phyloP scores from a whole-genome alignment of 1,284 basidiomycete species.

The Trichosporon asahii region DNA sequence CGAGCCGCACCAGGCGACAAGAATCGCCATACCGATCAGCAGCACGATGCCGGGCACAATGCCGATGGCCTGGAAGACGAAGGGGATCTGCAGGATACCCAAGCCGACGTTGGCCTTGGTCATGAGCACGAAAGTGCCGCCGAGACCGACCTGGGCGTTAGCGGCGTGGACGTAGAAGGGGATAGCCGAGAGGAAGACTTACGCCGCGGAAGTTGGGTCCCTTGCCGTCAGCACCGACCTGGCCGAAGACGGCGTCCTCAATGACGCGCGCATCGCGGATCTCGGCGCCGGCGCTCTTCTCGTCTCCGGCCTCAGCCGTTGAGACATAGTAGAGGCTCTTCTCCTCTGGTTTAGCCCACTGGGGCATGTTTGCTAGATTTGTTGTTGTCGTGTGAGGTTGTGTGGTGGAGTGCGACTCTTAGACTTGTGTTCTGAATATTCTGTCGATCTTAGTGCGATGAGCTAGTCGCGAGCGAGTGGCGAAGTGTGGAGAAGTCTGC shows the following conservation, averaged over 20 bases:
- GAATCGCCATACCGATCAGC: slow-evolving; percentile 34
- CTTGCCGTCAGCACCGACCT: slow-evolving; percentile 21
- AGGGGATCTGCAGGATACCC: slow-evolving; percentile 40
- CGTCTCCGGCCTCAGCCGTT: slow-evolving; percentile 14
- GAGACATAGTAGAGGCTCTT: neutral
- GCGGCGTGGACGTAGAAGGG: too few species aligned
- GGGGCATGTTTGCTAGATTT: neutral
- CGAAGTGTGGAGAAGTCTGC: too few species aligned
- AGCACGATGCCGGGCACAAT: slow-evolving; percentile 39
- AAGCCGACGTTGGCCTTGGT: slow-evolving; percentile 41
- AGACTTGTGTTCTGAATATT: too few species aligned
- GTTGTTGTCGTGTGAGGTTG: neutral
- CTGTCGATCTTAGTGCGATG: neutral
- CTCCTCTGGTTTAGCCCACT: neutral
- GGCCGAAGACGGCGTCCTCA: slow-evolving; percentile 37
- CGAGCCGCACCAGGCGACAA: slow-evolving; percentile 32
- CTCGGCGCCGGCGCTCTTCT: slow-evolving; percentile 18
- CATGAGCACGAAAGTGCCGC: slow-evolving; percentile 29
- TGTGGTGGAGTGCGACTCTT: neutral
- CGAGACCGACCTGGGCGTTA: slow-evolving; percentile 19
- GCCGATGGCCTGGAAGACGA: slow-evolving; percentile 35
- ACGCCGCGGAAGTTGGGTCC: slow-evolving; percentile 38
- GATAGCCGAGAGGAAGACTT: slow-evolving; percentile 12
- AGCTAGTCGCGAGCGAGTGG: too few species aligned
- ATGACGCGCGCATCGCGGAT: neutral